Evolutionary conservation across 106 monocot genomes (phyloP).

Genomic region (Allium cepa): DNA sequence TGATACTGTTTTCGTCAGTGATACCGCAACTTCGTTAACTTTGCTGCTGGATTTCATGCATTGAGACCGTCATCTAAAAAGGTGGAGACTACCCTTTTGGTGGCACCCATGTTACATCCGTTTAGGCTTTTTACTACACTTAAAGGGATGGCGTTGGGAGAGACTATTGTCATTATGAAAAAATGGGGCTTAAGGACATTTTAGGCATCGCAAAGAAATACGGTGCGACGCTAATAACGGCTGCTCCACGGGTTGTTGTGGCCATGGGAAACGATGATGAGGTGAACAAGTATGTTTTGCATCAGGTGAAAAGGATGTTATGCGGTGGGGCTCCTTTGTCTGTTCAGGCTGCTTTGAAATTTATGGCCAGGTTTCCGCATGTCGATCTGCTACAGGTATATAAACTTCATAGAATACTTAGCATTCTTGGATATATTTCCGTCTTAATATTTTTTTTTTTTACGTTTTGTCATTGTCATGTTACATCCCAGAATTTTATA

Average conservation of each 20-base stretch:
- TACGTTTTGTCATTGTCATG: background rate
- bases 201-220: conserved; percentile 27
- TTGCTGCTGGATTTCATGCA: conserved; percentile 16
- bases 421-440: background rate
- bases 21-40: conserved; percentile 64
- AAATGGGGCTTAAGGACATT: conserved; percentile 7
- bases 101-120: conserved; percentile 67
- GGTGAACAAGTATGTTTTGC: conserved; percentile 19
- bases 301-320: conserved; percentile 14
- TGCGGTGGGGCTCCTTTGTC: conserved; percentile 63
- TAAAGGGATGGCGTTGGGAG: conserved; percentile 28
- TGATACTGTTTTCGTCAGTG: conserved; percentile 64
- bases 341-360: conserved; percentile 22
- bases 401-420: background rate
- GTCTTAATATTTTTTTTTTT: background rate
- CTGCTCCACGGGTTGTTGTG: conserved; percentile 51
- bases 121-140: conserved; percentile 49
- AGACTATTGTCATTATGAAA: conserved; percentile 46
- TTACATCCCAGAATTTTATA: background rate
- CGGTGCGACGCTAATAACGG: conserved; percentile 31
- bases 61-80: background rate
- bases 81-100: conserved; percentile 19
- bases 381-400: conserved; percentile 38
- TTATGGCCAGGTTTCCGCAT: conserved; percentile 33
- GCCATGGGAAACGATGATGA: conserved; percentile 41